Conservation (phyloP, 768 basidiomycete genomes). For the Lactarius sp. region DNA sequence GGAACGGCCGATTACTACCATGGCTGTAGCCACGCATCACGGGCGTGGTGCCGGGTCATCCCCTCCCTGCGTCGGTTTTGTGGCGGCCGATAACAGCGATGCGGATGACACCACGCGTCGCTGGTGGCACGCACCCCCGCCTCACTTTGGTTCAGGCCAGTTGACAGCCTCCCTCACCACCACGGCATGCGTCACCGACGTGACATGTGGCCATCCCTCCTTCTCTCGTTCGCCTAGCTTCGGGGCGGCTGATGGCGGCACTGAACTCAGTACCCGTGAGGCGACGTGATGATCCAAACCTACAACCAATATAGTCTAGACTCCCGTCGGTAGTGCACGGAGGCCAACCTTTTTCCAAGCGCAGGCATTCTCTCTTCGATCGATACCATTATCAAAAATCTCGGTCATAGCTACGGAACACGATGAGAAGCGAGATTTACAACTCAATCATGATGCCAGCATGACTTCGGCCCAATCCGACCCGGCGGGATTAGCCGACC, state of each 20-base stretch:
- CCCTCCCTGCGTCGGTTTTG: too few species aligned
- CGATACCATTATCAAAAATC: constrained; percentile 56
- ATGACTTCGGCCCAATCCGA: constrained; percentile 60
- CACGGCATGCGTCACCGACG: too few species aligned
- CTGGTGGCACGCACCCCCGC: too few species aligned
- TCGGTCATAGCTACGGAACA: not conserved
- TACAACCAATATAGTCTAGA: constrained; percentile 67
- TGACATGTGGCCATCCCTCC: too few species aligned
- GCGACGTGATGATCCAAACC: constrained; percentile 27
- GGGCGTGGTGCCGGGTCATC: too few species aligned
- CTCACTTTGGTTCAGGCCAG: too few species aligned
- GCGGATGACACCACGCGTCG: too few species aligned
- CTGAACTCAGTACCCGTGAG: constrained; percentile 11
- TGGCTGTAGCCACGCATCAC: too few species aligned
- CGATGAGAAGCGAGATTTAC: constrained; percentile 33
- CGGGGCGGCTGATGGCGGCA: not conserved
- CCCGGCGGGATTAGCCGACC: constrained; percentile 45
- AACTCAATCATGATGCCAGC: constrained; percentile 53
- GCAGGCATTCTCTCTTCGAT: constrained; percentile 74
- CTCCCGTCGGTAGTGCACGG: constrained; percentile 69
- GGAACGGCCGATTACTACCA: too few species aligned
- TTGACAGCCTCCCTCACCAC: too few species aligned
- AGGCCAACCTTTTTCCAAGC: constrained; percentile 71
- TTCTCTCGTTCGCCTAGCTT: too few species aligned
- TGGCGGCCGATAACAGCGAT: too few species aligned